A percentile compares a stretch with the other conserved stretches of the same genome.
phyloP scores from a whole-genome alignment of 2,329 filamentous ascomycete genomes.

The Blastomyces emzantsi region DNA sequence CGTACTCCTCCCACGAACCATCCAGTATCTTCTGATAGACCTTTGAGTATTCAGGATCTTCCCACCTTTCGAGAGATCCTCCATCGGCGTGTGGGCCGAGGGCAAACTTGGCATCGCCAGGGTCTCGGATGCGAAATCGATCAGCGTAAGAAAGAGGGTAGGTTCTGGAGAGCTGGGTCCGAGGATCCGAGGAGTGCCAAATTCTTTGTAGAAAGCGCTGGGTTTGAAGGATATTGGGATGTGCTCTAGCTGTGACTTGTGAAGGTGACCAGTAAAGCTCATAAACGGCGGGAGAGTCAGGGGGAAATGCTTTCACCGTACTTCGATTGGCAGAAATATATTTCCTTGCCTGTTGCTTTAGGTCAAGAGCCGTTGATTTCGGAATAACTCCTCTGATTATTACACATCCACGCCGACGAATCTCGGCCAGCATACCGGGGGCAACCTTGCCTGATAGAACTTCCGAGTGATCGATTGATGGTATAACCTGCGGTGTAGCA shows the following conservation, averaged over 20 bases:
- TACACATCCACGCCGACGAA: conserved; percentile 49
- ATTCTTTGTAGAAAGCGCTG: conserved; percentile 56
- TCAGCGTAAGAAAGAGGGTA: conserved; percentile 62
- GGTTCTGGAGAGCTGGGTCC: conserved; percentile 39
- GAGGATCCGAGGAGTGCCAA: conserved; percentile 45
- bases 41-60: conserved; percentile 55
- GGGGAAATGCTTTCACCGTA: conserved; percentile 52
- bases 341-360: conserved; percentile 55
- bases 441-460: conserved; percentile 15
- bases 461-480: neutral
- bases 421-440: conserved; percentile 31
- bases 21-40: conserved; percentile 67
- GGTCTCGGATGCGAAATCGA: conserved; percentile 60
- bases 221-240: conserved; percentile 53
- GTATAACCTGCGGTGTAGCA: neutral
- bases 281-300: conserved; percentile 59
- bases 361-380: conserved; percentile 52
- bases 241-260: conserved; percentile 58
- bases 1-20: conserved; percentile 71
- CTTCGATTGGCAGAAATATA: conserved; percentile 55
- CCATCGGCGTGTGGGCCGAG: conserved; percentile 67
- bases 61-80: conserved; percentile 67
- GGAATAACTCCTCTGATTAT: conserved; percentile 59
- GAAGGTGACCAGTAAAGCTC: conserved; percentile 67
- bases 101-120: conserved; percentile 61